Base-by-base conservation (phyloP, 164 flowering plant genomes). In the Tinospora cordifolia region DNA sequence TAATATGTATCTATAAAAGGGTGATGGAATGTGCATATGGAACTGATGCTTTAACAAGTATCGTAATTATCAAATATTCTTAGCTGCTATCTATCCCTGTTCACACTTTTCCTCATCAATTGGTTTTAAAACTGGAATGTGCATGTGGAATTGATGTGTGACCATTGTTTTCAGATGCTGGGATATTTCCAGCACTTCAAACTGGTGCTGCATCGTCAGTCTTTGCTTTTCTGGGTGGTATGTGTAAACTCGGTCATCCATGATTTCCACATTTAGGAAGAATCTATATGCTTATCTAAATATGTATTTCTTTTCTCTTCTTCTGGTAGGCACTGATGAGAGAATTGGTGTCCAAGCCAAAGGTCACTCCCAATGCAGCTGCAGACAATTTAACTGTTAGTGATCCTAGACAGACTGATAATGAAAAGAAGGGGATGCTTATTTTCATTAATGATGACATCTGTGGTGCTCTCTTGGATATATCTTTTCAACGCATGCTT, bases 151-250 rank as follows among this genome's bases (percentile, higher is more conserved):
- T 51, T 69, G 57, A 54, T 47, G 26, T 63, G 22, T 71, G 30
- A 17, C 40, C 27, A 24, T 72, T 24, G 58, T 80, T 84, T 84
- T 66, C 93, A 95, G 99, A 95, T 95, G 97, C 88, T 95, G 80
- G 94, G 90, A 27, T 92, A 86, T 70, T 95, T 90, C 67, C 90
- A 86, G 76, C 97, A 89, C 79, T 74, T 60, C 63, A 95, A 88
- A 84, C 77, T 95, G 60, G 81, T 78, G 15, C 87, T 95, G 69
- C 97, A 95, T 81, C 86, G 69, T 74, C 93, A 87, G 62, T 87
- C 99, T 63, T 75, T 90, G 63, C 79, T 67, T 12, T 92, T 95
- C 81, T 92, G 98, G 99, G 77, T 88, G 99, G 99, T 95, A 87
- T 58, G 83, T 71, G 44, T 8, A 39, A 21, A 21, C 39, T 49